Percentiles rank a stretch among this genome's conserved stretches.
Conservation (phyloP, 2,329 filamentous ascomycete species). For the Calycina herbarum region DNA sequence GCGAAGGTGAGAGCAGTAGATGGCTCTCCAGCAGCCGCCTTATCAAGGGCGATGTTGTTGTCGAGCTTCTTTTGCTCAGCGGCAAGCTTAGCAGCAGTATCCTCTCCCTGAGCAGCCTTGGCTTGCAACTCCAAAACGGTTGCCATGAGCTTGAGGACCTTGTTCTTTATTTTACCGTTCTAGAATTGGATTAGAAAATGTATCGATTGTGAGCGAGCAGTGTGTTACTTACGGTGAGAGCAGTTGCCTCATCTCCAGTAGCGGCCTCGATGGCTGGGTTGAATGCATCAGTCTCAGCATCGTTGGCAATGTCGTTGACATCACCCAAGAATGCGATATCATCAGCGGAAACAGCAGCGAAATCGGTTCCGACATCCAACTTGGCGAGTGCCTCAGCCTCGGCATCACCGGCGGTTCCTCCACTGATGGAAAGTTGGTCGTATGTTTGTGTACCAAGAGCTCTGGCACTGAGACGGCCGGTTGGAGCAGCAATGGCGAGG, state of each 20-base stretch:
- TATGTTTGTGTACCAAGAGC: conserved; percentile 11
- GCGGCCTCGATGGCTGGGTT: conserved; percentile 53
- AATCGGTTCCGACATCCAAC: conserved; percentile 20
- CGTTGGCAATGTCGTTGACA: conserved; percentile 39
- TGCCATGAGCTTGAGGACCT: conserved; percentile 57
- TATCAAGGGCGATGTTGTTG: conserved; percentile 49
- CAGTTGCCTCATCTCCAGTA: conserved; percentile 35
- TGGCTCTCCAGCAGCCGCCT: conserved; percentile 38
- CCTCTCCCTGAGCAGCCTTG: conserved; percentile 49
- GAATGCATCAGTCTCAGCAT: conserved; percentile 44
- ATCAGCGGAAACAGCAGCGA: conserved; percentile 18
- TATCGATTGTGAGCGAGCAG: too few relatives aligned
- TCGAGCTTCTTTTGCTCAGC: conserved; percentile 52
- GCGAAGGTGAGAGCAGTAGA: conserved; percentile 19
- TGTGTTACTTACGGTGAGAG: conserved; percentile 40
- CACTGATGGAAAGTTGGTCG: conserved; percentile 48
- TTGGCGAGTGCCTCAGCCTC: conserved; percentile 46
- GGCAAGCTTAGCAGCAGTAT: conserved; percentile 46
- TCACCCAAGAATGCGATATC: conserved; percentile 23
- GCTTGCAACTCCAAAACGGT: conserved; percentile 51
- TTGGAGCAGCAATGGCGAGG: conserved; percentile 9
- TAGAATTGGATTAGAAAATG: not conserved
- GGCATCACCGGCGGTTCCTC: conserved; percentile 52
- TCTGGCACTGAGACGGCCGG: not conserved
- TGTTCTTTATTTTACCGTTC: conserved; percentile 56